Evolutionary conservation across 306 rosid species (phyloP).

Genomic region (Quercus ilex): DNA sequence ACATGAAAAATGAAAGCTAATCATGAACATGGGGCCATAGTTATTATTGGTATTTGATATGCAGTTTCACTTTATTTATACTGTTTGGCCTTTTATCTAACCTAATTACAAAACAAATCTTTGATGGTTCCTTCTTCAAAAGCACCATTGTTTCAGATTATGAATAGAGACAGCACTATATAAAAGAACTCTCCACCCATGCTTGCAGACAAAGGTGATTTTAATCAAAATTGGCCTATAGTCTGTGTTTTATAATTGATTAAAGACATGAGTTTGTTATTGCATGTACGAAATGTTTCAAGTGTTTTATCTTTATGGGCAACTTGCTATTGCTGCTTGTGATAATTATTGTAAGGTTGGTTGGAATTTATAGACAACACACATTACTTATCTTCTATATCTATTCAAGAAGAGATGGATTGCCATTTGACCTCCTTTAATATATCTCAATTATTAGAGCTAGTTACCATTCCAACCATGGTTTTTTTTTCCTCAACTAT

Average conservation of each 20-base stretch:
- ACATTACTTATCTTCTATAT: neutral
- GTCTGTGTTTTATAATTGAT: slow-evolving; percentile 1
- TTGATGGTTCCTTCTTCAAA: neutral
- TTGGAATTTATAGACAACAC: neutral
- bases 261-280: neutral
- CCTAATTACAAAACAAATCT: neutral
- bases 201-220: slow-evolving; percentile 7
- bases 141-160: neutral
- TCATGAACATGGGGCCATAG: no score
- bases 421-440: slow-evolving; percentile 3
- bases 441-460: slow-evolving; percentile 18
- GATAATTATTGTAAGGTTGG: neutral
- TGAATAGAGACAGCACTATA: slow-evolving; percentile 22
- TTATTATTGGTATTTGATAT: no score
- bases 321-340: neutral
- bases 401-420: neutral
- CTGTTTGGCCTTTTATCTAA: neutral
- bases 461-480: neutral
- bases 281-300: neutral
- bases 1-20: no score
- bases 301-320: neutral
- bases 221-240: slow-evolving; percentile 7
- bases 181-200: slow-evolving; percentile 11
- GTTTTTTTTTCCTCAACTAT: neutral
- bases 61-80: no score